Percentiles rank a stretch among this genome's conserved stretches.
These are phyloP conservation scores for Arabidopsis suecica DNA, from an alignment of 345 rosid genomes.

Conservation along the genomic window DNA sequence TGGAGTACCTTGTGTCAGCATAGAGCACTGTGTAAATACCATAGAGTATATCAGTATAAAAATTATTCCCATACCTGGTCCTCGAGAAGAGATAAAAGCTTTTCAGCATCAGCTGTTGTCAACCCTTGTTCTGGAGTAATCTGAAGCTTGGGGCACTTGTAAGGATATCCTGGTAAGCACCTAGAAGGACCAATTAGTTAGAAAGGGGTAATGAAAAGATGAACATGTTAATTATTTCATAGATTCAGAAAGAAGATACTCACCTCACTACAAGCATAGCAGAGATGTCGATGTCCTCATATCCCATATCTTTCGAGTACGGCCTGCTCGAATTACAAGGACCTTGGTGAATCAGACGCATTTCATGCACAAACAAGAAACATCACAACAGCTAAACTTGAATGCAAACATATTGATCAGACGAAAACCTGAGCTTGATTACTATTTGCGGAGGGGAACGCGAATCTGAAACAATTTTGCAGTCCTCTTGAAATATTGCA, in stretches of 20 bases:
- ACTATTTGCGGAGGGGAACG: conserved; percentile 61
- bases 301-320: conserved; percentile 89
- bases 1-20: conserved; percentile 3
- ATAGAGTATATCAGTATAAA: conserved; percentile 13
- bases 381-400: conserved; percentile 31
- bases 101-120: conserved; percentile 68
- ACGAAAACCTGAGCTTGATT: conserved; percentile 78
- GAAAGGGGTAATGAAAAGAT: conserved; percentile 3
- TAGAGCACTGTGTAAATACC: conserved; percentile 6
- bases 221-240: conserved; percentile 12
- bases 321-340: conserved; percentile 67
- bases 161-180: conserved; percentile 96
- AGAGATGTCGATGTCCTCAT: conserved; percentile 81
- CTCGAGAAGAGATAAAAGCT: conserved; percentile 77
- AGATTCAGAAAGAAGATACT: conserved; percentile 32
- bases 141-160: conserved; percentile 86
- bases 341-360: conserved; percentile 28
- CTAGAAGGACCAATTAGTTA: conserved; percentile 48
- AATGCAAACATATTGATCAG: conserved; percentile 20
- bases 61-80: conserved; percentile 65
- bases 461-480: conserved; percentile 60
- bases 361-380: conserved; percentile 22
- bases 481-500: conserved; percentile 93
- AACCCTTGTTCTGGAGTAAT: conserved; percentile 84
- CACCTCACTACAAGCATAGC: conserved; percentile 83